phyloP scores from a whole-genome alignment of 2,329 filamentous ascomycete species.

The Cladosporium sp. region DNA sequence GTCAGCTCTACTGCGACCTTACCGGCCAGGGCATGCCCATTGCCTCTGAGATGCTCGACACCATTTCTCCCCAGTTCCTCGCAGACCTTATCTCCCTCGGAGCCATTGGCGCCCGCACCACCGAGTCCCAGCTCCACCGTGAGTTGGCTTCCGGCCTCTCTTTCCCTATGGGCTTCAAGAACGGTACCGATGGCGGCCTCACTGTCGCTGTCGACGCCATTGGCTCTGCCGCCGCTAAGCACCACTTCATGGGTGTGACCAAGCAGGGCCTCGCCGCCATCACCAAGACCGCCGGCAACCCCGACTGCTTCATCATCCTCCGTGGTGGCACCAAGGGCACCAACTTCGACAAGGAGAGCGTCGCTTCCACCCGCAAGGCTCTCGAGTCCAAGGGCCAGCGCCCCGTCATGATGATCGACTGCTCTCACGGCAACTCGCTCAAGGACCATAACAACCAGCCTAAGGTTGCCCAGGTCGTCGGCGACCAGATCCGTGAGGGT shows the following conservation, averaged over 20 bases:
- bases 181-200: conserved; percentile 90
- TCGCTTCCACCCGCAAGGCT: conserved; percentile 78
- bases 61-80: conserved; percentile 94
- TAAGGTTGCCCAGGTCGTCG: conserved; percentile 79
- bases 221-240: conserved; percentile 84
- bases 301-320: conserved; percentile 95
- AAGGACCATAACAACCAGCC: conserved; percentile 99
- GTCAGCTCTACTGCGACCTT: conserved; percentile 90
- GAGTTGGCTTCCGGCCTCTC: conserved; percentile 91
- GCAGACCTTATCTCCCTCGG: conserved; percentile 89
- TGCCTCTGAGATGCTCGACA: conserved; percentile 96
- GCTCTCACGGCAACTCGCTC: conserved; percentile 81
- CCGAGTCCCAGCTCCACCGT: conserved; percentile 91
- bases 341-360: conserved; percentile 86
- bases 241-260: conserved; percentile 96
- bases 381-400: conserved; percentile 70
- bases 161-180: conserved; percentile 99
- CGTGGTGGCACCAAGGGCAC: conserved; percentile 90
- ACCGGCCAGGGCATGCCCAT: conserved; percentile 93
- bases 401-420: conserved; percentile 91
- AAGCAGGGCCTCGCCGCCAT: conserved; percentile 95
- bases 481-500: conserved; percentile 80
- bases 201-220: conserved; percentile 94
- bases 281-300: conserved; percentile 89
- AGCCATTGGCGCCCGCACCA: conserved; percentile 92